Conservation (phyloP, 805 yeast genomes). For the Ogataea philodendri region DNA sequence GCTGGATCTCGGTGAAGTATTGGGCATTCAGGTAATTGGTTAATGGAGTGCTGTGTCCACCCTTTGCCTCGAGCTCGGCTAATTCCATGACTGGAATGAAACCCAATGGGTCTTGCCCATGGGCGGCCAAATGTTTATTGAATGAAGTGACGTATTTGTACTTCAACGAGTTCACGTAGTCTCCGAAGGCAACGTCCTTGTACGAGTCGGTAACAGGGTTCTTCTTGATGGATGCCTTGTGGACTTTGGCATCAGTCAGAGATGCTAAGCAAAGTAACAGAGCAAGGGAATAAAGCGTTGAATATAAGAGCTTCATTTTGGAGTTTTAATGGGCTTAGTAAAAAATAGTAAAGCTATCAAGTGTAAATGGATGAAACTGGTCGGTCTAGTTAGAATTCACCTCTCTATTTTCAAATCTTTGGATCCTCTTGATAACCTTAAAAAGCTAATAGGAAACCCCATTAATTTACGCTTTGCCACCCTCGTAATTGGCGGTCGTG, state of each 20-base stretch:
- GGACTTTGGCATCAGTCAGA: conserved; percentile 43
- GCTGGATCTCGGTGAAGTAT: conserved; percentile 83
- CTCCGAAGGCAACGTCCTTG: conserved; percentile 42
- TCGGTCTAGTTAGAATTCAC: background rate
- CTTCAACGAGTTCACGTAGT: conserved; percentile 48
- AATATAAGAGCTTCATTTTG: conserved; percentile 32
- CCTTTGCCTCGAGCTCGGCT: conserved; percentile 26
- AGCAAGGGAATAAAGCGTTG: conserved; percentile 45
- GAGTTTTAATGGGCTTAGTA: background rate
- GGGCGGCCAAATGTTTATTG: conserved; percentile 31
- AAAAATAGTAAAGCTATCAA: background rate
- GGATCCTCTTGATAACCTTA: conserved; percentile 4
- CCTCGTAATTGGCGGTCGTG: conserved; percentile 1
- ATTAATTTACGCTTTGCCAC: conserved; percentile 11
- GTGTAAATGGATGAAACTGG: background rate
- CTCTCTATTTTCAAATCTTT: conserved; percentile 4
- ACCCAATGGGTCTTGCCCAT: conserved; percentile 32
- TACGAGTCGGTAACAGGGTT: conserved; percentile 47
- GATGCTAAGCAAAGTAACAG: conserved; percentile 33
- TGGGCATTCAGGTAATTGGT: conserved; percentile 95
- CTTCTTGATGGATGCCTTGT: conserved; percentile 46
- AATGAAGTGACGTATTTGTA: conserved; percentile 45
- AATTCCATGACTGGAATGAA: conserved; percentile 44
- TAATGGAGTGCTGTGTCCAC: conserved; percentile 74
- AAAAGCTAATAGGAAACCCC: conserved; percentile 7